Percentiles rank a stretch among this genome's conserved stretches.
These are phyloP conservation scores for Cucurbita ficifolia DNA, from an alignment of 306 rosid species.

Conservation along the genomic window DNA sequence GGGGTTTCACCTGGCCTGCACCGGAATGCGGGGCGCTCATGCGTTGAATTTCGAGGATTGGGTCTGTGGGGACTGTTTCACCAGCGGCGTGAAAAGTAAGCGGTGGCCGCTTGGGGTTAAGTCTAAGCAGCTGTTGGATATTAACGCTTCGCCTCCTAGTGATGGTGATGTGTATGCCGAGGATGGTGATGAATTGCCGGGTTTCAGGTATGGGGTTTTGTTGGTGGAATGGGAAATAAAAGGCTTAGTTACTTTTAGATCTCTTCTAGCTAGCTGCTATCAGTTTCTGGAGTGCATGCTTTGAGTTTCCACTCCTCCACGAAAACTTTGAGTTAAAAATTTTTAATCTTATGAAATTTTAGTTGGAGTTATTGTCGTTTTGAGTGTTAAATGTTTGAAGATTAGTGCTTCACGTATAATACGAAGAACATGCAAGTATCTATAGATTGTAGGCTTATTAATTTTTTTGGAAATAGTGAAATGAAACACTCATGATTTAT, in stretches of 20 bases:
- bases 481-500: not conserved
- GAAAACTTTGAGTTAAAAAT: not conserved
- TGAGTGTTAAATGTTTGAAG: not conserved
- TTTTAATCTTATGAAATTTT: not conserved
- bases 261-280: not conserved
- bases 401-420: not conserved
- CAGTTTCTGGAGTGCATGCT: not conserved
- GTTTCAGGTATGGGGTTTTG: constrained; percentile 38
- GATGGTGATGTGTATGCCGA: constrained; percentile 44
- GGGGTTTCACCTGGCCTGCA: constrained; percentile 59
- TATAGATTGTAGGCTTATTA: not conserved
- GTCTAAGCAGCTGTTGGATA: constrained; percentile 76
- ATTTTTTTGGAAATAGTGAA: not conserved
- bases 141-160: constrained; percentile 92
- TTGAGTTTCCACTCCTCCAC: not conserved
- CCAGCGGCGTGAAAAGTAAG: constrained; percentile 60
- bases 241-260: not conserved
- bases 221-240: not conserved
- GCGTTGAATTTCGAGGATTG: constrained; percentile 43
- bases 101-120: constrained; percentile 90
- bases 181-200: constrained; percentile 27
- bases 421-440: not conserved
- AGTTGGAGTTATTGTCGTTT: not conserved
- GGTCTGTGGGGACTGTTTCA: constrained; percentile 67
- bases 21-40: constrained; percentile 55